Conservation (phyloP, 2,329 filamentous ascomycete genomes). For the Monosporascus sp. region DNA sequence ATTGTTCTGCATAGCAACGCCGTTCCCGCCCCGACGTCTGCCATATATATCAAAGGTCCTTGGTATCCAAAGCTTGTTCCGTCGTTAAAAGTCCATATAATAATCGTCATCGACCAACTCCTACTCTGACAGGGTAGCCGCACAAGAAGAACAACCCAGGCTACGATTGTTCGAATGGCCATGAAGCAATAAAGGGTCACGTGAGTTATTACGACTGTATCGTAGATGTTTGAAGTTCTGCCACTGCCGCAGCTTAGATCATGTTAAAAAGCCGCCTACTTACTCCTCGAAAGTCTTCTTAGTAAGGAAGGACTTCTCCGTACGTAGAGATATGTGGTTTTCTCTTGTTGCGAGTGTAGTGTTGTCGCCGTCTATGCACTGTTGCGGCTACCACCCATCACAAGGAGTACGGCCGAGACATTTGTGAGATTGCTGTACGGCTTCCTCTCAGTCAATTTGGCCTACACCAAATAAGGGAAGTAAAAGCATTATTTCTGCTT, state of each 20-base stretch:
- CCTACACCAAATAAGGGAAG: too few relatives aligned
- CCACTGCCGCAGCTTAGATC: background rate
- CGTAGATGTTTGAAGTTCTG: slow-evolving; percentile 1
- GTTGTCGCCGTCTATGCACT: slow-evolving; percentile 5
- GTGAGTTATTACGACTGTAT: slow-evolving; percentile 4
- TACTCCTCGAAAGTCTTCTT: slow-evolving; percentile 4
- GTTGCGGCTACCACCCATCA: background rate
- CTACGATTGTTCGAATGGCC: slow-evolving; percentile 5
- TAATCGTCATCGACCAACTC: slow-evolving; percentile 3
- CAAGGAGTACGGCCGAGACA: too few relatives aligned
- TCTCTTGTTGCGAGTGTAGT: slow-evolving; percentile 4
- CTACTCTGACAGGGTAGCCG: slow-evolving; percentile 3
- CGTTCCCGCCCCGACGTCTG: background rate
- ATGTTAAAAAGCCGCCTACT: slow-evolving; percentile 3
- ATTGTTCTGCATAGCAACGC: too few relatives aligned
- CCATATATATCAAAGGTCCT: slow-evolving; percentile 5
- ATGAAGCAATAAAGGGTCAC: slow-evolving; percentile 5
- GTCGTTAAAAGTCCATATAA: slow-evolving; percentile 3
- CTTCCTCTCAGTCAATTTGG: too few relatives aligned
- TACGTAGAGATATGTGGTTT: slow-evolving; percentile 5
- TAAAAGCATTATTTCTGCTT: too few relatives aligned
- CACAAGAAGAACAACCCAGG: slow-evolving; percentile 2
- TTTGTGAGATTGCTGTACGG: too few relatives aligned
- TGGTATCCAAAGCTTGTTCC: slow-evolving; percentile 5
- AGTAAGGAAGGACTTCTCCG: slow-evolving; percentile 4